phyloP scores from a whole-genome alignment of 192 early-diverging fungal species.

The Coemansia sp. region DNA sequence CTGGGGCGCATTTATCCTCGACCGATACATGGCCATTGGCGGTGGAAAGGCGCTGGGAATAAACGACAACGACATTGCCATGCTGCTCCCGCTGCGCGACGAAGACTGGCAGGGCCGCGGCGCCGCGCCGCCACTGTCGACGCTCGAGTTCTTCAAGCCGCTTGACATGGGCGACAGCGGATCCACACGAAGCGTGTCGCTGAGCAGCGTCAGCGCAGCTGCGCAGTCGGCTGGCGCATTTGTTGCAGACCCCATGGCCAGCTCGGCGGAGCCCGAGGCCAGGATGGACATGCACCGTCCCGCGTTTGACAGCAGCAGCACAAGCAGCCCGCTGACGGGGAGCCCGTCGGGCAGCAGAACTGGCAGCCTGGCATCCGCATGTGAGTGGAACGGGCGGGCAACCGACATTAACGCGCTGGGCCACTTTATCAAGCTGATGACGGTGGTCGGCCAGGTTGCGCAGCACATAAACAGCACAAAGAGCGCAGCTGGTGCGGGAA shows the following conservation, averaged over 20 bases:
- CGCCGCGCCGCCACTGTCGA: constrained; percentile 30
- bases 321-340: constrained; percentile 19
- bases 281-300: background rate
- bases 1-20: constrained; percentile 48
- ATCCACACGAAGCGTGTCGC: background rate
- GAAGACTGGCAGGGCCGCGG: constrained; percentile 34
- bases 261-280: background rate
- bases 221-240: constrained; percentile 1
- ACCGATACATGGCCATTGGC: constrained; percentile 50
- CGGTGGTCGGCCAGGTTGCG: constrained; percentile 47
- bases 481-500: background rate
- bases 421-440: constrained; percentile 52
- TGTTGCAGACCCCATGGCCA: constrained; percentile 3
- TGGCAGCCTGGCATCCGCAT: constrained; percentile 10
- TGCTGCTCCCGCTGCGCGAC: constrained; percentile 40
- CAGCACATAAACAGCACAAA: constrained; percentile 44
- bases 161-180: background rate
- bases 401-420: constrained; percentile 31
- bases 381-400: constrained; percentile 27
- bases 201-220: background rate
- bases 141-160: constrained; percentile 49
- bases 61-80: constrained; percentile 48
- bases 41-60: constrained; percentile 53
- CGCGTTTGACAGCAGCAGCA: constrained; percentile 2
- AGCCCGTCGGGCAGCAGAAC: constrained; percentile 10